Evolutionary conservation across 371 early-diverging fungal genomes (phyloP).

Genomic region (Rhizopus microsporus): DNA sequence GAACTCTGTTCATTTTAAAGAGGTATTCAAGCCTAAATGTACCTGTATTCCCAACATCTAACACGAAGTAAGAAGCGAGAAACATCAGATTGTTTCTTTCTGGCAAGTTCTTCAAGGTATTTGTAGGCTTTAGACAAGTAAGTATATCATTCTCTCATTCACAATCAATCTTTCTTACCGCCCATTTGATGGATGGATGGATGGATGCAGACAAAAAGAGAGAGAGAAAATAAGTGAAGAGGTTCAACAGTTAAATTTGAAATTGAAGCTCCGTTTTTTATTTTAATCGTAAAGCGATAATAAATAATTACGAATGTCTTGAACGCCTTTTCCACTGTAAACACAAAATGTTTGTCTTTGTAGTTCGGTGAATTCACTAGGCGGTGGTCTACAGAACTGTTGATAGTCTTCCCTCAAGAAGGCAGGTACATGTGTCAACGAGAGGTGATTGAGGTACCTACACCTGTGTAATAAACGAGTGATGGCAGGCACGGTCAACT

Average conservation of each 20-base stretch:
- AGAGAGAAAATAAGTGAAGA: neutral
- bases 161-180: neutral
- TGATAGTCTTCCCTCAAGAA: constrained; percentile 57
- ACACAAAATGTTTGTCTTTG: constrained; percentile 68
- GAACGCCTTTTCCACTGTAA: constrained; percentile 60
- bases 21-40: constrained; percentile 11
- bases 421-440: constrained; percentile 61
- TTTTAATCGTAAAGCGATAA: constrained; percentile 2
- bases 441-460: constrained; percentile 56
- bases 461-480: constrained; percentile 54
- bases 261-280: neutral
- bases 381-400: constrained; percentile 57
- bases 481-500: constrained; percentile 51
- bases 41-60: constrained; percentile 90
- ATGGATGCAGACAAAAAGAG: constrained; percentile 1
- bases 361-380: constrained; percentile 53
- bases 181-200: constrained; percentile 7
- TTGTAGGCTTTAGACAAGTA: constrained; percentile 69
- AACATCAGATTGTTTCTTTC: constrained; percentile 99
- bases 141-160: neutral
- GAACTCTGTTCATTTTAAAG: constrained; percentile 1
- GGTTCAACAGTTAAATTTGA: neutral
- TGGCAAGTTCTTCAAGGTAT: constrained; percentile 96
- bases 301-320: constrained; percentile 45
- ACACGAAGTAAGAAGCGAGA: constrained; percentile 98